These are phyloP conservation scores for Pneumocystis oryctolagi DNA, from an alignment of 1,139 yeast genomes.

Conservation along the genomic window DNA sequence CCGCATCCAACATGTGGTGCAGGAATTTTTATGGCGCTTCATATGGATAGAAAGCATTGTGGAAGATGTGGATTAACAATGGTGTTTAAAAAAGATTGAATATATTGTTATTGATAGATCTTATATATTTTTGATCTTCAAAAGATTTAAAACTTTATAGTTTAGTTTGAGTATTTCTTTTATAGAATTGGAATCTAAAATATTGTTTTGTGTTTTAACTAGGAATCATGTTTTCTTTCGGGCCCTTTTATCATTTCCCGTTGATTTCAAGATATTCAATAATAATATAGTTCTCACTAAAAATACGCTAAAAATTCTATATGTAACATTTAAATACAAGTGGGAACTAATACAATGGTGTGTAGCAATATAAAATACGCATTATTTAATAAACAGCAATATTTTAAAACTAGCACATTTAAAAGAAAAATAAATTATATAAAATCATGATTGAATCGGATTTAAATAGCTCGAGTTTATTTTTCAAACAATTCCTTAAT, in stretches of 20 bases:
- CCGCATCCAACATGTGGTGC: constrained; percentile 89
- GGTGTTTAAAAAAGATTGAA: constrained; percentile 27
- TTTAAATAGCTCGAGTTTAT: not conserved
- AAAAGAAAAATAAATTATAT: not conserved
- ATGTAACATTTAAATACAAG: too few species aligned
- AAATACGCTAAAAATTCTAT: not conserved
- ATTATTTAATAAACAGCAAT: not conserved
- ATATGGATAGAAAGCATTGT: constrained; percentile 98
- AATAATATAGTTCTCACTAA: too few species aligned
- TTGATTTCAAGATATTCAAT: too few species aligned
- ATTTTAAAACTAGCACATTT: not conserved
- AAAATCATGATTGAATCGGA: not conserved
- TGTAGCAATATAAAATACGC: not conserved
- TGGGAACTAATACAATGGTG: not conserved
- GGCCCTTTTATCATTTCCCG: not conserved
- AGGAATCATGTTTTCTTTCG: not conserved
- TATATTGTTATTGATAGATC: not conserved
- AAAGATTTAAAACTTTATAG: not conserved
- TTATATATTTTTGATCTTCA: not conserved
- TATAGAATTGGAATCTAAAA: too few species aligned
- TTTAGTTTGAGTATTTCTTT: not conserved
- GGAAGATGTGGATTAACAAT: constrained; percentile 98
- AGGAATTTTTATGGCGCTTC: constrained; percentile 84
- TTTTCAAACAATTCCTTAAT: not conserved
- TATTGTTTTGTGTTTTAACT: not conserved